Conservation (phyloP, 73 alveolate species). For the Paramecium caudatum region DNA sequence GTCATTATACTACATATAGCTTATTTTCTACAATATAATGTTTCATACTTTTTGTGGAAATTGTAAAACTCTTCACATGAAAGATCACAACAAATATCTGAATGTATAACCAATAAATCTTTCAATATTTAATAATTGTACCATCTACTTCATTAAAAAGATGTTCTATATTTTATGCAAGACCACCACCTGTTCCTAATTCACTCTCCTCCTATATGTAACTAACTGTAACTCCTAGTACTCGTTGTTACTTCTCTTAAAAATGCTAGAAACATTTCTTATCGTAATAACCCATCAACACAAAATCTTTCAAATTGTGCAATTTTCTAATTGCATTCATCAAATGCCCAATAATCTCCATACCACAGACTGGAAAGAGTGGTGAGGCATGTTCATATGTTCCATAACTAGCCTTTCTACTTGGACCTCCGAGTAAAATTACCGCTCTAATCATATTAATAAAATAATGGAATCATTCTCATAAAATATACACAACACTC, state of each 20-base stretch:
- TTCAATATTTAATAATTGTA: background rate
- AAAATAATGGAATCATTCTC: too few species aligned
- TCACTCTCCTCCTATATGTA: conserved; percentile 21
- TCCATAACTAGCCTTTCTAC: conserved; percentile 57
- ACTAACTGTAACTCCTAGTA: background rate
- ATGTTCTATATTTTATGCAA: conserved; percentile 36
- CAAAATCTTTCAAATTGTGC: conserved; percentile 52
- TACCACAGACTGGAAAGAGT: conserved; percentile 41
- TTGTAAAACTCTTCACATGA: background rate
- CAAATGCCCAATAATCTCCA: conserved; percentile 38
- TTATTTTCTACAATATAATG: conserved; percentile 17
- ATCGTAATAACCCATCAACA: conserved; percentile 59
- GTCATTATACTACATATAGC: conserved; percentile 38
- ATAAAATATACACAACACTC: background rate
- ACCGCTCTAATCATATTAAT: conserved; percentile 64
- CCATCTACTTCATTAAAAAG: conserved; percentile 60
- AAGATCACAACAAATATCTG: conserved; percentile 61
- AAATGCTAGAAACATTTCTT: conserved; percentile 7
- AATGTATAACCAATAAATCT: conserved; percentile 64
- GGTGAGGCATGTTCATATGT: conserved; percentile 60
- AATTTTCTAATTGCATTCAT: background rate
- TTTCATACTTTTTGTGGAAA: conserved; percentile 46
- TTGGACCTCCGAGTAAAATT: conserved; percentile 64
- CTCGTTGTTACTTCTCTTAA: background rate
- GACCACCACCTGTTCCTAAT: conserved; percentile 62